These are phyloP conservation scores for Fusarium pseudoanthophilum DNA, from an alignment of 2,329 filamentous ascomycete species.

Conservation along the genomic window DNA sequence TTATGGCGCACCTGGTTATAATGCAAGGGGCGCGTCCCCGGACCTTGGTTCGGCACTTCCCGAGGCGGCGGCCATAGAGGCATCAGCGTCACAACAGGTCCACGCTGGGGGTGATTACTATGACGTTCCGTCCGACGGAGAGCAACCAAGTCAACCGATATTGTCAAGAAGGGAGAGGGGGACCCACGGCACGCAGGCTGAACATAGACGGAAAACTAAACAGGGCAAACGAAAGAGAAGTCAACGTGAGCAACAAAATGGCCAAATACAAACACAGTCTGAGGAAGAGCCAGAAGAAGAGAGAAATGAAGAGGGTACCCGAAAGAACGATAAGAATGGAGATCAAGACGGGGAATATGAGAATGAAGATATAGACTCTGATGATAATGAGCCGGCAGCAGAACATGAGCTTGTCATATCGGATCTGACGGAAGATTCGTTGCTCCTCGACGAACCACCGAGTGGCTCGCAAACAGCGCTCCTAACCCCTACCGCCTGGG, in stretches of 20 bases:
- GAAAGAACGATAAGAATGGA: neutral
- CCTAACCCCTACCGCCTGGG: neutral
- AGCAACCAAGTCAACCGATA: neutral
- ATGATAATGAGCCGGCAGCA: neutral
- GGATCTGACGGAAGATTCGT: conserved; percentile 25
- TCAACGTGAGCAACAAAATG: neutral
- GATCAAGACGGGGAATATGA: neutral
- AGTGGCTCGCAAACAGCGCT: conserved; percentile 2
- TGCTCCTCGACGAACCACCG: conserved; percentile 30
- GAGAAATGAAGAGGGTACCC: neutral
- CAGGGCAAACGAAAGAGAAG: neutral
- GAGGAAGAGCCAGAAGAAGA: neutral
- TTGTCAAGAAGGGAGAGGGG: neutral
- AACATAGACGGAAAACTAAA: neutral
- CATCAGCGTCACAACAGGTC: neutral
- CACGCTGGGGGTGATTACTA: neutral
- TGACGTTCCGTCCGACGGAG: neutral
- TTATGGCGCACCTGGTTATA: conserved; percentile 3
- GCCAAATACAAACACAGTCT: neutral
- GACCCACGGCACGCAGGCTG: neutral
- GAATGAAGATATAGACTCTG: neutral
- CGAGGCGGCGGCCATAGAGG: neutral
- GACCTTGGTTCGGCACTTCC: conserved; percentile 22
- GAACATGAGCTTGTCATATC: neutral
- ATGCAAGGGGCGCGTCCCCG: conserved; percentile 10